These are phyloP conservation scores for Phoma sp. DNA, from an alignment of 2,329 filamentous ascomycete genomes.

Conservation along the genomic window DNA sequence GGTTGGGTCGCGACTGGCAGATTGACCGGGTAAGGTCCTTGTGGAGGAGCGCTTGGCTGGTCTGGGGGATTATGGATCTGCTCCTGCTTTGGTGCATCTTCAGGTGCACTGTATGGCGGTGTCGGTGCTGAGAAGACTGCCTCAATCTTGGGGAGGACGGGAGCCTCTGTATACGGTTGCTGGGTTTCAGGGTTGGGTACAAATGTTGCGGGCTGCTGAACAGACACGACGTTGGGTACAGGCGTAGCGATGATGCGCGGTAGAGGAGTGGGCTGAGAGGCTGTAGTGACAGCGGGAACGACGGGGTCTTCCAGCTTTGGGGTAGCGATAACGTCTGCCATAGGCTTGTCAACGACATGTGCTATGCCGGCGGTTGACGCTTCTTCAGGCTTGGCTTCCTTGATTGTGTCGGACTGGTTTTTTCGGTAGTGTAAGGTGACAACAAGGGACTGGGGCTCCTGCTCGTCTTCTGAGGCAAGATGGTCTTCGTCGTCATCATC, in stretches of 20 bases:
- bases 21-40: neutral
- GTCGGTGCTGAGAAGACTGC: conserved; percentile 30
- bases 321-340: neutral
- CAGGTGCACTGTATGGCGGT: conserved; percentile 28
- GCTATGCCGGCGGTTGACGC: neutral
- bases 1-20: conserved; percentile 9
- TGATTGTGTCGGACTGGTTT: neutral
- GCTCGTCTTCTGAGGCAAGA: conserved; percentile 13
- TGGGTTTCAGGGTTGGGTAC: conserved; percentile 9
- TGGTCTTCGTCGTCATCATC: conserved; percentile 67
- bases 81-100: conserved; percentile 16
- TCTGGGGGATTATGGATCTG: neutral
- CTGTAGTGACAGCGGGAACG: neutral
- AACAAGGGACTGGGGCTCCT: conserved; percentile 64
- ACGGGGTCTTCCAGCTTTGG: neutral
- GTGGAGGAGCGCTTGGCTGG: neutral
- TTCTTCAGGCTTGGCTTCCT: neutral
- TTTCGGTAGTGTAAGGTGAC: conserved; percentile 66
- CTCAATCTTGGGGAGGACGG: conserved; percentile 16
- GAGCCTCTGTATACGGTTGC: conserved; percentile 8
- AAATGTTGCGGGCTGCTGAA: neutral
- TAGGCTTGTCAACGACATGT: neutral
- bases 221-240: conserved; percentile 16
- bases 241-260: neutral
- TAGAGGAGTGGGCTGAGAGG: neutral